These are phyloP conservation scores for Kwoniella dejecticola DNA, from an alignment of 768 basidiomycete genomes.

Conservation along the genomic window DNA sequence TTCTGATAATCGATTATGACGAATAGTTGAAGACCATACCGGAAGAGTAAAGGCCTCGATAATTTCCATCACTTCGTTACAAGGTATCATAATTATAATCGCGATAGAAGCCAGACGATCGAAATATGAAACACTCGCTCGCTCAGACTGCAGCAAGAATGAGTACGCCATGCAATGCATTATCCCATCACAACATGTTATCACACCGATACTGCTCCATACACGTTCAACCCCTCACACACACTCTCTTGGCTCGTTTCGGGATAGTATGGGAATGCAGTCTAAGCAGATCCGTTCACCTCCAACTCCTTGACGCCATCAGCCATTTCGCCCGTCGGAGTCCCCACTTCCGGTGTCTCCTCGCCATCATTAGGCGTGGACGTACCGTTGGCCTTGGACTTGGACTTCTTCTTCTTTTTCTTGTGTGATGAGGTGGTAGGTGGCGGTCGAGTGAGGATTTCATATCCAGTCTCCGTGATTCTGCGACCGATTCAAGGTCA, in stretches of 20 bases:
- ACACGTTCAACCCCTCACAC: too few species aligned
- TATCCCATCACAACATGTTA: too few species aligned
- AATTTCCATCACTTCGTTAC: neutral
- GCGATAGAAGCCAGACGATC: too few species aligned
- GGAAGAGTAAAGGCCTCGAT: conserved; percentile 19
- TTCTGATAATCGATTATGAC: neutral
- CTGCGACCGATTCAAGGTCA: conserved; percentile 59
- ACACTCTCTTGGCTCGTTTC: too few species aligned
- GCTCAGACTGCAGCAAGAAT: too few species aligned
- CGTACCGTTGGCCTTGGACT: conserved; percentile 2
- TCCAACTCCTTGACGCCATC: conserved; percentile 25
- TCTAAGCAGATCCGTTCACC: conserved; percentile 9
- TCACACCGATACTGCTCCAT: too few species aligned
- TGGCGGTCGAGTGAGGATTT: conserved; percentile 68
- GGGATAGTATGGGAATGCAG: too few species aligned
- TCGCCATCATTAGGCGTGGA: conserved; percentile 16
- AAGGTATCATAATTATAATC: too few species aligned
- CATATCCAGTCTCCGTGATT: conserved; percentile 86
- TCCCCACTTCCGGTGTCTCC: conserved; percentile 24
- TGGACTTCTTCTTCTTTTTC: conserved; percentile 38
- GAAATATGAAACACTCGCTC: too few species aligned
- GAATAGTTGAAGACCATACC: conserved; percentile 45
- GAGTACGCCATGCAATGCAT: too few species aligned
- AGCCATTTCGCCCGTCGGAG: conserved; percentile 30
- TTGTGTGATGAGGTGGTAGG: conserved; percentile 19